phyloP scores from a whole-genome alignment of 169 alveolate species.

The Perkinsus marinus region DNA sequence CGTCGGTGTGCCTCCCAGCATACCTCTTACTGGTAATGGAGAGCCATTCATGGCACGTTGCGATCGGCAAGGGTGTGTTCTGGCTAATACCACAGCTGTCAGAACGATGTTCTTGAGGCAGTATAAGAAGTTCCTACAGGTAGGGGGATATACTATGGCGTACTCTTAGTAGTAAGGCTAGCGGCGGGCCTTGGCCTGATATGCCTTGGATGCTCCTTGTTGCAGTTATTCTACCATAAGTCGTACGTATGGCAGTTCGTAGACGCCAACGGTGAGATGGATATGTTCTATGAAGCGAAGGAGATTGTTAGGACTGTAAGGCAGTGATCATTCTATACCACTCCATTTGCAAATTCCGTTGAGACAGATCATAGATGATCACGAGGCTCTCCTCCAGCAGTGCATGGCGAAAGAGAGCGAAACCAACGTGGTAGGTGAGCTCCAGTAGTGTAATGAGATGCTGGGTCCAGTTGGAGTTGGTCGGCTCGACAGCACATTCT shows the following conservation, averaged over 20 bases:
- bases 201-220: too few species aligned
- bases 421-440: background rate
- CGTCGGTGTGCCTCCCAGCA: background rate
- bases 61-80: constrained; percentile 1
- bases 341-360: background rate
- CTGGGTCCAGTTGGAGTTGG: background rate
- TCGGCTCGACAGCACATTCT: background rate
- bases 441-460: background rate
- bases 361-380: background rate
- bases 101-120: background rate
- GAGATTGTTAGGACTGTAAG: background rate
- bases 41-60: background rate
- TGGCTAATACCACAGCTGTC: constrained; percentile 3
- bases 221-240: constrained; percentile 5
- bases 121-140: background rate
- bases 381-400: background rate
- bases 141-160: background rate
- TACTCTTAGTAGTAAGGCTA: too few species aligned
- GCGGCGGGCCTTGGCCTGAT: too few species aligned
- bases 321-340: background rate
- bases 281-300: constrained; percentile 10
- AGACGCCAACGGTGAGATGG: constrained; percentile 22
- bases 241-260: constrained; percentile 23
- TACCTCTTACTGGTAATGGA: background rate
- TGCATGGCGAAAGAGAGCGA: background rate